These are phyloP conservation scores for Allium sativum DNA, from an alignment of 106 monocot genomes.

Conservation along the genomic window DNA sequence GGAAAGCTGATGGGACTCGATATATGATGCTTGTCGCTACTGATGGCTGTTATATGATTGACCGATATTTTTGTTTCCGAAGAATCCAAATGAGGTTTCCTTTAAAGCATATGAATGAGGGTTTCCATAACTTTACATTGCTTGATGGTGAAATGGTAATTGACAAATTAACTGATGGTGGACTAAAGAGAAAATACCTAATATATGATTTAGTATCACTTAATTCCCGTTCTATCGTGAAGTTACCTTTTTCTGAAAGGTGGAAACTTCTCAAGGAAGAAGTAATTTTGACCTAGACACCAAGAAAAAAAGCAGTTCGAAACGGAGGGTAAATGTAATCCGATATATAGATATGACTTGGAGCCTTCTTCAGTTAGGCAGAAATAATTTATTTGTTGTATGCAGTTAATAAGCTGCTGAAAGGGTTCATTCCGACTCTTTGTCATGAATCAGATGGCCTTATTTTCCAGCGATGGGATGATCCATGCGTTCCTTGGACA, in stretches of 20 bases:
- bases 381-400: slow-evolving; percentile 86
- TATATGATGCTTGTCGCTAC: slow-evolving; percentile 92
- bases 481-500: slow-evolving; percentile 87
- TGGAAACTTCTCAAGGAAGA: slow-evolving; percentile 97
- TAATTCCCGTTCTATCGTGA: slow-evolving; percentile 45
- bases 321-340: slow-evolving; percentile 33
- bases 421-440: slow-evolving; percentile 74
- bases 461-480: slow-evolving; percentile 99
- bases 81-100: slow-evolving; percentile 95
- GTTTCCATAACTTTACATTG: slow-evolving; percentile 69
- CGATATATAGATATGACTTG: slow-evolving; percentile 90
- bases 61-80: slow-evolving; percentile 84
- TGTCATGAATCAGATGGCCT: slow-evolving; percentile 94
- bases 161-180: slow-evolving; percentile 54
- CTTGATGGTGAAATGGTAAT: slow-evolving; percentile 99
- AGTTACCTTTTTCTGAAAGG: slow-evolving; percentile 95
- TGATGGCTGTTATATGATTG: slow-evolving; percentile 86
- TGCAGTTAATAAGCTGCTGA: slow-evolving; percentile 66
- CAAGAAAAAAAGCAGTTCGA: slow-evolving; percentile 55
- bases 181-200: slow-evolving; percentile 81
- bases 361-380: slow-evolving; percentile 86
- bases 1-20: slow-evolving; percentile 98
- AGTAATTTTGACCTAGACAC: slow-evolving; percentile 74
- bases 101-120: slow-evolving; percentile 47
- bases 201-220: slow-evolving; percentile 89